These are phyloP conservation scores for Lepiota venenata DNA, from an alignment of 768 basidiomycete species.

Conservation along the genomic window DNA sequence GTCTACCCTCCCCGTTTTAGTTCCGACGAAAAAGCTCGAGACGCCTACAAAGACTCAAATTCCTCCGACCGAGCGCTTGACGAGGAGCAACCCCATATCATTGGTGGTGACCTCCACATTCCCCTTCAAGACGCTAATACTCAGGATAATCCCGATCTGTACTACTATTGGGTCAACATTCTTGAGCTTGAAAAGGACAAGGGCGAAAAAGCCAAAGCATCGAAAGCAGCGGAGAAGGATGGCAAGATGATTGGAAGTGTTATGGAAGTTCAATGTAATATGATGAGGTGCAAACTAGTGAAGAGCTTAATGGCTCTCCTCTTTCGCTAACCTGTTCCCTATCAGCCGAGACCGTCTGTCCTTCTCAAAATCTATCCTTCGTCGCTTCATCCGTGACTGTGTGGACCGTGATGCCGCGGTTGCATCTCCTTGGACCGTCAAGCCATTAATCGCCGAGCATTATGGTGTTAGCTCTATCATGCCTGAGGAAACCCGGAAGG, in stretches of 20 bases:
- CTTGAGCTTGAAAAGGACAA: slow-evolving; percentile 74
- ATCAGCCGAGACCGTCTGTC: slow-evolving; percentile 89
- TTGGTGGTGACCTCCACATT: slow-evolving; percentile 78
- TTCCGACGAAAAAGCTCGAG: slow-evolving; percentile 42
- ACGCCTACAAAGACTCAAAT: slow-evolving; percentile 46
- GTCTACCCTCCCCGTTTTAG: slow-evolving; percentile 67
- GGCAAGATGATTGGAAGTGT: slow-evolving; percentile 69
- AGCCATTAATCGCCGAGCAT: slow-evolving; percentile 74
- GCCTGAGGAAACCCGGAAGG: slow-evolving; percentile 79
- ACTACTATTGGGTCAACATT: slow-evolving; percentile 87
- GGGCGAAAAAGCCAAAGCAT: slow-evolving; percentile 54
- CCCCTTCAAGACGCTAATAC: slow-evolving; percentile 65
- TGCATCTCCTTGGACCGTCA: slow-evolving; percentile 95
- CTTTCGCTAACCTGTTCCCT: slow-evolving; percentile 7
- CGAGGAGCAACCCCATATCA: slow-evolving; percentile 58
- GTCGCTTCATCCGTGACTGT: slow-evolving; percentile 94
- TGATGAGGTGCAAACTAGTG: slow-evolving; percentile 61
- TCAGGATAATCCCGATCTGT: slow-evolving; percentile 76
- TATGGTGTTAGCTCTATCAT: slow-evolving; percentile 85
- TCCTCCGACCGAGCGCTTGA: slow-evolving; percentile 35
- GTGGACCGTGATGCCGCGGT: slow-evolving; percentile 90
- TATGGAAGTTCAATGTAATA: slow-evolving; percentile 78
- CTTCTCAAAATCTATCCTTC: slow-evolving; percentile 96
- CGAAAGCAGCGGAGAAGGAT: slow-evolving; percentile 50
- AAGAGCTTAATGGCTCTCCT: slow-evolving; percentile 1